Base-by-base conservation (phyloP, 257 asterid genomes). In the Ocimum tenuiflorum region DNA sequence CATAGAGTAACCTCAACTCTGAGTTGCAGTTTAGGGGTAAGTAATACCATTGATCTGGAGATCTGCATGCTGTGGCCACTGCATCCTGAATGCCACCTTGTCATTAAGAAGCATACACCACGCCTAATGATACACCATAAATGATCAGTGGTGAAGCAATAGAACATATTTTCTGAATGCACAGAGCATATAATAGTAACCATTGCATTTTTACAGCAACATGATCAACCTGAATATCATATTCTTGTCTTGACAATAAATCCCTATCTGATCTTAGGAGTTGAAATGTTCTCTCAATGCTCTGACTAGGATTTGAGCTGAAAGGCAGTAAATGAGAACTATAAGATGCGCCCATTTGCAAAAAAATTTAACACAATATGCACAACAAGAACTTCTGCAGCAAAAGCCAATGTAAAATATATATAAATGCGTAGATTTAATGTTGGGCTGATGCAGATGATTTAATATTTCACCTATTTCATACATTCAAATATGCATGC, bases 51-150 rank as follows among this genome's bases (percentile, higher is more conserved):
- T 94, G 74, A 94, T 81, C 82, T 88, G 96, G 60, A 94, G 83
- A 71, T 90, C 97, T 10, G 96, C 95, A 77, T 88, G 77, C 42
- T 83, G 96, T 67, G 96, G 97, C 97, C 97, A 94, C 80, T 89
- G 98, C 96, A 91, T 88, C 82, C 96, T 83, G 76, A 88, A 91
- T 15, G 80, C 75, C 69, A 88, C 98, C 86, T 91, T 88, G 87
- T 91, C 98, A 66, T 86, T 91, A 58, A 91, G 88, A 75, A 91
- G 96, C 94, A 89, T 89, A 85, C 96, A 87, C 96, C 96, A 88
- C 8, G 88, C 99, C 97, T 94, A 68, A 69, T 63, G 75, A 82
- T 19, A 61, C 19, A 70, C 24, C 70, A 77, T 65, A 47, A 27
- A 18, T 22, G 13, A 57, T 63, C 39, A 35, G 72, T 31, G 36